Base-by-base conservation (phyloP, 768 basidiomycete genomes). In the Tylopilus subfusipes region DNA sequence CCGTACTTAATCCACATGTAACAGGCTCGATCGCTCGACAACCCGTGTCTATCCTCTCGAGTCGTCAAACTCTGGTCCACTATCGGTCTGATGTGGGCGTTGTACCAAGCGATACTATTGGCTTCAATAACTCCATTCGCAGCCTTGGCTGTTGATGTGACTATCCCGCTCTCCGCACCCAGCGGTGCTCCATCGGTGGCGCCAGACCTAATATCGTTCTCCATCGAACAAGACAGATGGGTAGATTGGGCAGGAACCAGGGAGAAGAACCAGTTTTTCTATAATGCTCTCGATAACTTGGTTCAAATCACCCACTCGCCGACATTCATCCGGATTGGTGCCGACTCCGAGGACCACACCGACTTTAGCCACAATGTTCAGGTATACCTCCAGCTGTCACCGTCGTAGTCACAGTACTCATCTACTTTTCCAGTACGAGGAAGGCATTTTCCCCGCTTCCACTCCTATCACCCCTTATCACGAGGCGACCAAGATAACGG, bases 171-270 rank as follows among this genome's bases (percentile, higher is more conserved):
- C 36, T 52, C 59, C 11, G 61, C 74, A 19, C 78, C 79, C 1
- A 52, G 61, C 5, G 57, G 45, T 39, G 73, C 81, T 4, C 63
- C 71, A 10, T 53, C 54, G 2, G 67, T 85, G 2, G 68, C 72
- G 9, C 74, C 75, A 8, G 78, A 79, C 12, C 68, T 85, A 13
- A 59, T 87, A 25, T 84, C 83, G 0, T 79, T 87, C 58, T 88
- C 85, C 29, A 79, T 88, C 50, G 87, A 87, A 61, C 81, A 85
- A 66, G 86, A 88, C 58, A 73, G 82, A 30, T 88, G 85, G 85
- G 72, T 75, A 11, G 85, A 86, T 56, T 89, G 86, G 86, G 70
- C 71, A 12, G 86, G 87, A 14, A 75, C 73, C 11, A 54, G 60
- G 7, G 68, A 75, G 3, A 73, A 72, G 31, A 87, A 88, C 61